Base-by-base conservation (phyloP, 495 filamentous ascomycete species). In the Tuber brumale region DNA sequence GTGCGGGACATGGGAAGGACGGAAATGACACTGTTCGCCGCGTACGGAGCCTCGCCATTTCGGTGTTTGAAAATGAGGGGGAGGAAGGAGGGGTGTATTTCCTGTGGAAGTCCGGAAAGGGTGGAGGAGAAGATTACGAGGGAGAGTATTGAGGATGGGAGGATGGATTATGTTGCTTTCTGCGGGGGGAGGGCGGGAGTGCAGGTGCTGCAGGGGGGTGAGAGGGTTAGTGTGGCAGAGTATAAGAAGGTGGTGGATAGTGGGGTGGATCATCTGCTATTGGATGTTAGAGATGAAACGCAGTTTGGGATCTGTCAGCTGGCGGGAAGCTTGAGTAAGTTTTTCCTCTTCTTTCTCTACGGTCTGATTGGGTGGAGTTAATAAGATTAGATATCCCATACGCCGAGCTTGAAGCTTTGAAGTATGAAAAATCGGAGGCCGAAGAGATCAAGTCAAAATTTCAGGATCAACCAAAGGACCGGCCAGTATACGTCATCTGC, bases 241-340 rank as follows among this genome's bases (percentile, higher is more conserved):
- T 80, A 80, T 51, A 43, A 39, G 75, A 45, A 66, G 44, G 41
- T 81, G 12, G 35, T 72, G 16, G 72, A 72, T 16, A 48, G n/a
- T 2, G 72, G 71, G 27, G 66, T 23, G 66, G 2, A 21, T 41
- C 77, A 80, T 45, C 35, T 70, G 6, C 37, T 77, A 14, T 43
- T 82, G 2, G 95, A 99, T 82, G 94, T 96, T 7, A 86, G 95
- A 41, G 94, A 97, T 75, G 88, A 88, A 79, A 91, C 90, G 19
- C 93, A 97, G 77, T 97, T 93, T 77, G 91, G 89, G n/a, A 91
- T 97, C 41, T 93, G 91, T 72, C 89, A 86, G 72, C 84, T 97
- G 6, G 83, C 87, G 6, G 91, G 91, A 2, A 93, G 91, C 74
- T 86, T 95, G 57, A 97, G 78, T 80, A 45, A 43, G 73, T 71